phyloP scores from a whole-genome alignment of 176 grass and related monocot species.

The Puya raimondii region DNA sequence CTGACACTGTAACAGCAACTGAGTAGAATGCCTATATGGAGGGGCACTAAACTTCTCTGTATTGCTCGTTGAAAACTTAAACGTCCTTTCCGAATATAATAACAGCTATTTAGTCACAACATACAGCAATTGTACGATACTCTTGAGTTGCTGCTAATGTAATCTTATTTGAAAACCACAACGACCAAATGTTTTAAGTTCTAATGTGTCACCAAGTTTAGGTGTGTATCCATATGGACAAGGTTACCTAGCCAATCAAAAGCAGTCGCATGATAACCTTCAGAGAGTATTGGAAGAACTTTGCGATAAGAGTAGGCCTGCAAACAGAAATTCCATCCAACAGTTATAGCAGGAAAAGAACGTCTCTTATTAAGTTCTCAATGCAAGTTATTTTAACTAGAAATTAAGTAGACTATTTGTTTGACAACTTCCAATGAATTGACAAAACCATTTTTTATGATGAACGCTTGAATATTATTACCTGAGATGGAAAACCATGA shows the following conservation, averaged over 20 bases:
- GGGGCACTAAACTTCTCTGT: too few relatives aligned
- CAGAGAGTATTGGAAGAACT: conserved; percentile 73
- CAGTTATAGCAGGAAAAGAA: background rate
- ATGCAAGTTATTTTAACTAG: background rate
- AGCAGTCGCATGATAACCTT: conserved; percentile 68
- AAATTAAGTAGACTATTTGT: too few relatives aligned
- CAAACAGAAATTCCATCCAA: conserved; percentile 6
- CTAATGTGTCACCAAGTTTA: background rate
- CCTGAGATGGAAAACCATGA: conserved; percentile 96
- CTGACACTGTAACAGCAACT: too few relatives aligned
- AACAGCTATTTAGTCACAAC: too few relatives aligned
- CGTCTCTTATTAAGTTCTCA: background rate
- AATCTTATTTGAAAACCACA: too few relatives aligned
- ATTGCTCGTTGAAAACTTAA: too few relatives aligned
- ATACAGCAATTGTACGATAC: too few relatives aligned
- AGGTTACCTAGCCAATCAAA: conserved; percentile 98
- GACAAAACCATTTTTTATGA: background rate
- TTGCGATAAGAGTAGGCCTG: conserved; percentile 91
- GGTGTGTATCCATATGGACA: conserved; percentile 2
- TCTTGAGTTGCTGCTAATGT: too few relatives aligned
- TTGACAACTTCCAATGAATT: too few relatives aligned
- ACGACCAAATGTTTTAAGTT: too few relatives aligned
- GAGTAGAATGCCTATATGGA: too few relatives aligned
- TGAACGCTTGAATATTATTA: conserved; percentile 3
- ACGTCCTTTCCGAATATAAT: too few relatives aligned